Base-by-base conservation (phyloP, 345 rosid genomes). In the Durio zibethinus region DNA sequence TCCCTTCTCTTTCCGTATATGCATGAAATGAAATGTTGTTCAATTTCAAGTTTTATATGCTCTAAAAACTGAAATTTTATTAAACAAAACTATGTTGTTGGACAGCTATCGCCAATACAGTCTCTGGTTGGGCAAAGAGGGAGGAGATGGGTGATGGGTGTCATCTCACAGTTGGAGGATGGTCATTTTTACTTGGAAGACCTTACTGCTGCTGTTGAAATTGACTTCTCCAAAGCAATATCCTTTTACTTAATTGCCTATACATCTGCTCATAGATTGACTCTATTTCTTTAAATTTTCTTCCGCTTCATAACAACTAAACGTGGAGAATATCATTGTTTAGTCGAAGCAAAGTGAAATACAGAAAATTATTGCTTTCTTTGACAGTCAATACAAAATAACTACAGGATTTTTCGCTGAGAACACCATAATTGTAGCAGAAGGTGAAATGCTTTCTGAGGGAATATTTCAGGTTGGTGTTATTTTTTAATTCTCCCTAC, bases 91-190 rank as follows among this genome's bases (percentile, higher is more conserved):
- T 12, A 20, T 31, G 0, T 67, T 71, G 73, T 48, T 79, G 70
- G 29, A 69, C 89, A 96, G 99, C 85, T 96, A 83, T 90, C 92
- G 73, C 81, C 98, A 4, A 90, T 93, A 60, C 98, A 92, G 84
- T 91, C 98, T 81, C 86, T 93, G 52, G 80, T 92, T 29, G 89
- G 93, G 71, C 89, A 85, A 83, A 85, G 83, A 1, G 97, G 97
- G 81, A 89, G 85, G 86, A 91, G 83, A 83, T 96, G 98, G 98
- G 92, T 93, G 53, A 96, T 96, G 98, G 98, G 98, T 12, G 83
- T 96, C 74, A 93, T 96, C 73, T 96, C 98, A 10, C 98, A 96
- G 85, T 81, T 96, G 87, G 98, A 96, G 89, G 97, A 96, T 85
- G 97, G 94, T 3, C 99, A 96, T 83, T 96, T 93, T 89, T 96